Conservation (phyloP, 2,329 filamentous ascomycete species). For the Colletotrichum scovillei region DNA sequence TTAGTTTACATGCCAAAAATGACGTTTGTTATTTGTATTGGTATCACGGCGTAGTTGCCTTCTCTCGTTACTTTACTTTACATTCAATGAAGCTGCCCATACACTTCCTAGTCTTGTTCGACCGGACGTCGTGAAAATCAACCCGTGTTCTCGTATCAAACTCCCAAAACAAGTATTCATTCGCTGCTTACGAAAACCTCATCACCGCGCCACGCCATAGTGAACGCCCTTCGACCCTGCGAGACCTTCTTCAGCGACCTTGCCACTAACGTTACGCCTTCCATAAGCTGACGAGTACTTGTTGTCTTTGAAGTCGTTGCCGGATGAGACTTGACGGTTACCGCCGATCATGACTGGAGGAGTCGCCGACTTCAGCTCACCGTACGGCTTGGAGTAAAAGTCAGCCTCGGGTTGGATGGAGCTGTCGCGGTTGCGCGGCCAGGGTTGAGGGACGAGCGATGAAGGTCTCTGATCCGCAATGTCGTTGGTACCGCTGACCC, state of each 20-base stretch:
- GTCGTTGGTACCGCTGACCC: conserved; percentile 56
- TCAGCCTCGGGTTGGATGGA: conserved; percentile 61
- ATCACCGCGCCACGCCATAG: conserved; percentile 38
- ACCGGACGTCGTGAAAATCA: not conserved
- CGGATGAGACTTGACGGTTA: conserved; percentile 67
- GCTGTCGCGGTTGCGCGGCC: conserved; percentile 50
- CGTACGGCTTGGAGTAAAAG: conserved; percentile 69
- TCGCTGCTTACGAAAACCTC: not conserved
- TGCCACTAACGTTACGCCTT: conserved; percentile 76
- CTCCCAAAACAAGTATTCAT: not conserved
- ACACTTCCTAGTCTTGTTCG: not conserved
- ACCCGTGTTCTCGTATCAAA: not conserved
- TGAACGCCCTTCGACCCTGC: conserved; percentile 47
- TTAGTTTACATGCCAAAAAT: not conserved
- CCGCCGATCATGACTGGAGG: conserved; percentile 64
- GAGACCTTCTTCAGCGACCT: conserved; percentile 77
- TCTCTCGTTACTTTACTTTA: not conserved
- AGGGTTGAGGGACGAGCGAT: conserved; percentile 29
- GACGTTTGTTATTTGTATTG: not conserved
- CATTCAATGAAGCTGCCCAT: not conserved
- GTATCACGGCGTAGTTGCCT: not conserved
- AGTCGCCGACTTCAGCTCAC: conserved; percentile 64
- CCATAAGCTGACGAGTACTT: conserved; percentile 47
- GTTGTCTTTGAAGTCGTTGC: conserved; percentile 62
- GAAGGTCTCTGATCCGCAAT: conserved; percentile 54